phyloP scores from a whole-genome alignment of 1,284 basidiomycete genomes.

The Puccinia coronata region DNA sequence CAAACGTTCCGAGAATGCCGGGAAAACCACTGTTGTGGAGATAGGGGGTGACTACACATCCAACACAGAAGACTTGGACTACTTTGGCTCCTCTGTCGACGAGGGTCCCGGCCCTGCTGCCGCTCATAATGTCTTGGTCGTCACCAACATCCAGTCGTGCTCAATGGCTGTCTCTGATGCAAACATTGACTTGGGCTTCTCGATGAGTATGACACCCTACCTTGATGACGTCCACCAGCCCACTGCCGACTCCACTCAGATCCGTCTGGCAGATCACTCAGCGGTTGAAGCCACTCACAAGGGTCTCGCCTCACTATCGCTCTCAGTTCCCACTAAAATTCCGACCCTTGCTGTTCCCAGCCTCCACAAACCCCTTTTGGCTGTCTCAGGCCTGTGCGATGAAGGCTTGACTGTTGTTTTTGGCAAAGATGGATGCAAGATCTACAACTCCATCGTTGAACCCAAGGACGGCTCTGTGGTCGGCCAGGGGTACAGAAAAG shows the following conservation, averaged over 20 bases:
- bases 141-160: background rate
- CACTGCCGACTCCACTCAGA: background rate
- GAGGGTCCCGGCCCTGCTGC: no score
- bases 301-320: background rate
- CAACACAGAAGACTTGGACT: no score
- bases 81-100: no score
- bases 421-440: background rate
- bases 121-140: no score
- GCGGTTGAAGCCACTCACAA: background rate
- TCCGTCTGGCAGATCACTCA: slow-evolving; percentile 9
- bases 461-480: no score
- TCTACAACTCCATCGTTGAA: background rate
- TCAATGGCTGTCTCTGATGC: background rate
- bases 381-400: background rate
- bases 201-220: no score
- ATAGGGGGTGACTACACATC: no score
- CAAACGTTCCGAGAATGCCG: no score
- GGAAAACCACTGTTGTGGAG: no score
- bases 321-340: background rate
- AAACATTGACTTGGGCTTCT: slow-evolving; percentile 19
- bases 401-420: background rate
- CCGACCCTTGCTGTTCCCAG: slow-evolving; percentile 4
- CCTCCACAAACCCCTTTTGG: background rate
- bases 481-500: background rate
- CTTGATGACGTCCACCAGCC: background rate